Evolutionary conservation across 495 filamentous ascomycete genomes (phyloP).

Genomic region (Astrothelium macrocarpum): DNA sequence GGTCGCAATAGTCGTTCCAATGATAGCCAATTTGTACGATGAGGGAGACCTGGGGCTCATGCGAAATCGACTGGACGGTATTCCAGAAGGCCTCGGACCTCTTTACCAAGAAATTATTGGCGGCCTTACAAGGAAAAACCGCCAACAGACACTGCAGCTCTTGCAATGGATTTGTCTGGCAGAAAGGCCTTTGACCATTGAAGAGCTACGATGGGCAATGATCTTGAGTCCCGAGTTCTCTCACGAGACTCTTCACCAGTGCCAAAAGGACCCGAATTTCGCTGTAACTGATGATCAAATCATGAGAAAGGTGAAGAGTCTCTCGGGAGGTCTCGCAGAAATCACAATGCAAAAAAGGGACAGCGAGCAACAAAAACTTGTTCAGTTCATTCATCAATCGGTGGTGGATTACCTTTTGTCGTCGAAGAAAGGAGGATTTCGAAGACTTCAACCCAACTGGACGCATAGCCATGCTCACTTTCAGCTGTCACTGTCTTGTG

Average conservation of each 20-base stretch:
- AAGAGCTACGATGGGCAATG: conserved; percentile 4
- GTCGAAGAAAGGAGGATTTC: conserved; percentile 18
- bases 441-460: background rate
- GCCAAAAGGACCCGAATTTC: conserved; percentile 35
- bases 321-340: conserved; percentile 34
- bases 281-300: conserved; percentile 5
- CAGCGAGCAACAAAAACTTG: too few relatives aligned
- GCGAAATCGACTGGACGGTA: conserved; percentile 8
- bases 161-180: conserved; percentile 19
- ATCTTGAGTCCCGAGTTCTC: background rate
- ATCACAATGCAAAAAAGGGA: conserved; percentile 19
- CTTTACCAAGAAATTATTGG: conserved; percentile 6
- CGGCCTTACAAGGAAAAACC: conserved; percentile 26
- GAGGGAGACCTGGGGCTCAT: conserved; percentile 13
- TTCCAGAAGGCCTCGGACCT: conserved; percentile 4
- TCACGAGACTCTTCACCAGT: conserved; percentile 23
- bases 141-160: conserved; percentile 28
- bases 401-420: conserved; percentile 32
- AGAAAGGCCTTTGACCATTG: conserved; percentile 8
- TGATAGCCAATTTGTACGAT: conserved; percentile 16
- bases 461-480: background rate
- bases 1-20: conserved; percentile 22
- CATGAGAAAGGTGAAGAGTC: conserved; percentile 24
- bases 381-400: conserved; percentile 40
- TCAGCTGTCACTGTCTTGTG: conserved; percentile 13